Evolutionary conservation across 371 early-diverging fungal species (phyloP).

Genomic region (Chytridium lagenaria): DNA sequence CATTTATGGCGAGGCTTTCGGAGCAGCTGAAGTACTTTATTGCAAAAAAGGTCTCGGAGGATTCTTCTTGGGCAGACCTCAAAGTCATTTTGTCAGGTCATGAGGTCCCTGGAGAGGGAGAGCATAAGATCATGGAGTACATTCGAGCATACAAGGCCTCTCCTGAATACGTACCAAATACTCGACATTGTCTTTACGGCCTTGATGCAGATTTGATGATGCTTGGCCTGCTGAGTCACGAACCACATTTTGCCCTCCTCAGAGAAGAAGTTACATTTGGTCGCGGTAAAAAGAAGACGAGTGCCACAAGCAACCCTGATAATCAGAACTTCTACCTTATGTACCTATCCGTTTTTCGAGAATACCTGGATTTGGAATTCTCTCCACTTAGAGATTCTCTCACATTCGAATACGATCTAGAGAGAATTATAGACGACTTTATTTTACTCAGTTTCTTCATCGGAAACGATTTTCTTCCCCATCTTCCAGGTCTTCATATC

Average conservation of each 20-base stretch:
- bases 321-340: constrained; percentile 56
- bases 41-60: constrained; percentile 60
- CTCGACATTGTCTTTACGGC: constrained; percentile 95
- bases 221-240: constrained; percentile 94
- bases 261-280: constrained; percentile 97
- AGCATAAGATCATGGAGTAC: constrained; percentile 92
- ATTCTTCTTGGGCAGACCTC: constrained; percentile 55
- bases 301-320: constrained; percentile 56
- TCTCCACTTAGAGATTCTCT: constrained; percentile 55
- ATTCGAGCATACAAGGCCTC: constrained; percentile 86
- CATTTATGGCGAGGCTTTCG: constrained; percentile 69
- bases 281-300: constrained; percentile 58
- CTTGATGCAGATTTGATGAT: constrained; percentile 99
- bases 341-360: constrained; percentile 88
- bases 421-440: constrained; percentile 97
- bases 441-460: constrained; percentile 93
- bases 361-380: constrained; percentile 92
- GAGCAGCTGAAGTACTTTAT: constrained; percentile 60
- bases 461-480: constrained; percentile 99
- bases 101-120: constrained; percentile 78
- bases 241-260: constrained; percentile 94
- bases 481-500: constrained; percentile 94
- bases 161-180: constrained; percentile 81
- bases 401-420: constrained; percentile 77
- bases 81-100: constrained; percentile 62